Evolutionary conservation across 1,139 yeast genomes (phyloP).

Genomic region (Blastobotrys illinoisensis): DNA sequence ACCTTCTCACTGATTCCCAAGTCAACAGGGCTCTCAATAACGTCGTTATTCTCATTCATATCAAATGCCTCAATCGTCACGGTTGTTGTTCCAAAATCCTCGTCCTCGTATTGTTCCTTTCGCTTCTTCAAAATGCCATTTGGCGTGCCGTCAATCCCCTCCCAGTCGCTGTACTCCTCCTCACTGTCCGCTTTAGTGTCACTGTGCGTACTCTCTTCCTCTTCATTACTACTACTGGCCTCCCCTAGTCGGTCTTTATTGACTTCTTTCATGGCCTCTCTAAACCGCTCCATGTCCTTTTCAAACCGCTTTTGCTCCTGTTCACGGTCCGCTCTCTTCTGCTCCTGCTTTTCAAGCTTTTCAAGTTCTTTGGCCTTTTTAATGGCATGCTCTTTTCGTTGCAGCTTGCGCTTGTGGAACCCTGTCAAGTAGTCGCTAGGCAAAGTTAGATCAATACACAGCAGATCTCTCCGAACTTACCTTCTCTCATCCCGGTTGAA

Average conservation of each 20-base stretch:
- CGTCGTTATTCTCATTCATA: slow-evolving; percentile 7
- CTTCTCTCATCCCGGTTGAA: slow-evolving; percentile 69
- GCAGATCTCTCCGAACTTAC: slow-evolving; percentile 22
- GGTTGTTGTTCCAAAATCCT: slow-evolving; percentile 22
- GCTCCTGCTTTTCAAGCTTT: slow-evolving; percentile 66
- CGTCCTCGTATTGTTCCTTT: slow-evolving; percentile 41
- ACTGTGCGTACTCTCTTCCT: slow-evolving; percentile 13
- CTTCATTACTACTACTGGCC: slow-evolving; percentile 22
- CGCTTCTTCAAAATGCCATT: slow-evolving; percentile 57
- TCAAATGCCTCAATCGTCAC: slow-evolving; percentile 30
- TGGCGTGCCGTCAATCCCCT: slow-evolving; percentile 24
- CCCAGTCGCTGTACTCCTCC: slow-evolving; percentile 33
- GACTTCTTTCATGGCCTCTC: slow-evolving; percentile 48
- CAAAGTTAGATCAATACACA: not conserved
- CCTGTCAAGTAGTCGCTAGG: slow-evolving; percentile 77
- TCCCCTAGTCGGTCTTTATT: slow-evolving; percentile 30
- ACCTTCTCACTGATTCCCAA: slow-evolving; percentile 30
- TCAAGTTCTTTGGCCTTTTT: slow-evolving; percentile 72
- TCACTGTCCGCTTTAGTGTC: slow-evolving; percentile 20
- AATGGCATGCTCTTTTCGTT: slow-evolving; percentile 81
- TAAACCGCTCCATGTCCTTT: slow-evolving; percentile 53
- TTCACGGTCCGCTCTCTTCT: slow-evolving; percentile 61
- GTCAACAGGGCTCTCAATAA: slow-evolving; percentile 28
- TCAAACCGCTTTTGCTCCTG: slow-evolving; percentile 65
- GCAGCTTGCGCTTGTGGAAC: slow-evolving; percentile 86